A percentile compares a stretch with the other conserved stretches of the same genome.
Evolutionary conservation across 352 stramenopile genomes (phyloP).

Genomic region (Phytophthora pini): DNA sequence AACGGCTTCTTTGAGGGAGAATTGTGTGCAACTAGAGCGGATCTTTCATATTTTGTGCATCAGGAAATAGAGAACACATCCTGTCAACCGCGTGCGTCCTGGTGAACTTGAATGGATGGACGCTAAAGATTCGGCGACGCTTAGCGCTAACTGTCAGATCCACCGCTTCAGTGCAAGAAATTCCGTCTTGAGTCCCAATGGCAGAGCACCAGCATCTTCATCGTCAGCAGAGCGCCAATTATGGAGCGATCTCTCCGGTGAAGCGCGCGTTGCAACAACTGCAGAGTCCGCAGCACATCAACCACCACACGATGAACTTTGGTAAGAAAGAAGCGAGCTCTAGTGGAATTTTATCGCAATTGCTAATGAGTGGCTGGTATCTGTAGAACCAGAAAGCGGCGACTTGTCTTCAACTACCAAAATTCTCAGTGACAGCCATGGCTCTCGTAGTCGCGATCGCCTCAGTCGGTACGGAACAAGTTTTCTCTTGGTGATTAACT

Average conservation of each 20-base stretch:
- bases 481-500: not conserved
- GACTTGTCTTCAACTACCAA: constrained; percentile 30
- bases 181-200: constrained; percentile 23
- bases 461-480: constrained; percentile 32
- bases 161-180: constrained; percentile 33
- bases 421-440: constrained; percentile 29
- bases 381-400: constrained; percentile 33
- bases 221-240: constrained; percentile 24
- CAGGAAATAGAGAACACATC: constrained; percentile 35
- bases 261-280: constrained; percentile 35
- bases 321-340: constrained; percentile 9
- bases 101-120: constrained; percentile 1
- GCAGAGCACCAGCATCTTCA: constrained; percentile 33
- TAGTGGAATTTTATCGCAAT: not conserved
- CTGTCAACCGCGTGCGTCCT: constrained; percentile 5
- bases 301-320: constrained; percentile 34
- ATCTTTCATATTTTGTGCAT: constrained; percentile 22
- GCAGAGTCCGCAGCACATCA: constrained; percentile 22
- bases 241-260: constrained; percentile 32
- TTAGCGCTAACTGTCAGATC: constrained; percentile 22
- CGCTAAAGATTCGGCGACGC: constrained; percentile 23
- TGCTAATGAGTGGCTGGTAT: not conserved
- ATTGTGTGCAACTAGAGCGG: constrained; percentile 16
- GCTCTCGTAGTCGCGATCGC: constrained; percentile 34
- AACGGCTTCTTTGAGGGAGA: not conserved